Percentiles rank a stretch among this genome's conserved stretches.
Evolutionary conservation across 2,329 filamentous ascomycete genomes (phyloP).

Genomic region (Zelopaecilomyces penicillatus): DNA sequence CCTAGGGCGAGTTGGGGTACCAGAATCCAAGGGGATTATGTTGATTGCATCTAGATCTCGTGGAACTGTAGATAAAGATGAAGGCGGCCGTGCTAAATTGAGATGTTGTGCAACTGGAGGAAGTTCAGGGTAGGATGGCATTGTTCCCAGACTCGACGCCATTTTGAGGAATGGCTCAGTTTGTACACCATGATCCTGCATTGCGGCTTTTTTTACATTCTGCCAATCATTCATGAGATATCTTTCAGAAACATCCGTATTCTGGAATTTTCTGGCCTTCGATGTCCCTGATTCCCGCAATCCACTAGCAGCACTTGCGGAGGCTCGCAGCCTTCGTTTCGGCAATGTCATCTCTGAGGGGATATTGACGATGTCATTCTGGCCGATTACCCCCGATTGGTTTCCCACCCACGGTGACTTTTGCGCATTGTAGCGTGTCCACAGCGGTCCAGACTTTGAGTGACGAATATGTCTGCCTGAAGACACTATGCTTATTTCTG

Average conservation of each 20-base stretch:
- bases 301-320: no score
- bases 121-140: slow-evolving; percentile 27
- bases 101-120: slow-evolving; percentile 32
- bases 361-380: no score
- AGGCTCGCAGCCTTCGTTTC: no score
- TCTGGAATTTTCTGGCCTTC: no score
- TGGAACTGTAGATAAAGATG: slow-evolving; percentile 16
- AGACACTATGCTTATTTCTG: not conserved
- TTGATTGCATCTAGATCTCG: not conserved
- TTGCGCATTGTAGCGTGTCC: not conserved
- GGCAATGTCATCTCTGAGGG: no score
- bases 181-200: no score
- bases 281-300: no score
- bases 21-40: not conserved
- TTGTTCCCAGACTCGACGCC: slow-evolving; percentile 28
- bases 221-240: no score
- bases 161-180: no score
- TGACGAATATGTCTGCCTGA: not conserved
- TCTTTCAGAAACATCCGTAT: no score
- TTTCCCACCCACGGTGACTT: slow-evolving; percentile 4
- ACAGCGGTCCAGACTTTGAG: not conserved
- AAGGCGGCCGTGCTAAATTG: slow-evolving; percentile 24
- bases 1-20: slow-evolving; percentile 11
- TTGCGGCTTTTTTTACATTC: no score
- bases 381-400: not conserved